Evolutionary conservation across 169 alveolate genomes (phyloP).

Genomic region (Blepharisma undulans): DNA sequence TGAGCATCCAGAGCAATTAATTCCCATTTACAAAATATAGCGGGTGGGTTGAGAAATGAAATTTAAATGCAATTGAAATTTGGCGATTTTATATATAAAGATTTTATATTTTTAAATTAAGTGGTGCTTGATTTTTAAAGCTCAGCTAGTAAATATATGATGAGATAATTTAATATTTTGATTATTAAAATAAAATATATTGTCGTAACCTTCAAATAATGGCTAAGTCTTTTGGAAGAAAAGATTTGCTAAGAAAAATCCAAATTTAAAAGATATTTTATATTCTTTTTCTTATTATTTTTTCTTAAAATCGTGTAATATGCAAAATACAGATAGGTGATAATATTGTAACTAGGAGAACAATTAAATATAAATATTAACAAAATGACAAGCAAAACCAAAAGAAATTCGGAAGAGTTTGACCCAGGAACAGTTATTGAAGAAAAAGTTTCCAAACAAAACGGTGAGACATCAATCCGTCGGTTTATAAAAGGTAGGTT

Average conservation of each 20-base stretch:
- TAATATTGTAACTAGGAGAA: not conserved
- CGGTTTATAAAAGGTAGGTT: conserved; percentile 32
- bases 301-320: not conserved
- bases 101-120: too few relatives aligned
- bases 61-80: not conserved
- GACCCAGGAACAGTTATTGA: conserved; percentile 2
- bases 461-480: conserved; percentile 20
- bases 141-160: not conserved
- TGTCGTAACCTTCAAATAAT: not conserved
- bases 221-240: not conserved
- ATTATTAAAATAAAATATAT: too few relatives aligned
- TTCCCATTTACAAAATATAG: conserved; percentile 9
- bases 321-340: not conserved
- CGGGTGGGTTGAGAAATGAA: not conserved
- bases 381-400: not conserved
- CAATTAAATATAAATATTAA: not conserved
- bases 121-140: not conserved
- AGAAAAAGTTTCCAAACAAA: conserved; percentile 11
- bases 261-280: not conserved
- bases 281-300: not conserved
- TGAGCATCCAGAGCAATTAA: not conserved
- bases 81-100: not conserved
- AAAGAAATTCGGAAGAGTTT: not conserved
- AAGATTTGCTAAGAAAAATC: not conserved
- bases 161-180: not conserved